Evolutionary conservation across 139 green algal genomes (phyloP).

Genomic region (Chlorella ohadii): DNA sequence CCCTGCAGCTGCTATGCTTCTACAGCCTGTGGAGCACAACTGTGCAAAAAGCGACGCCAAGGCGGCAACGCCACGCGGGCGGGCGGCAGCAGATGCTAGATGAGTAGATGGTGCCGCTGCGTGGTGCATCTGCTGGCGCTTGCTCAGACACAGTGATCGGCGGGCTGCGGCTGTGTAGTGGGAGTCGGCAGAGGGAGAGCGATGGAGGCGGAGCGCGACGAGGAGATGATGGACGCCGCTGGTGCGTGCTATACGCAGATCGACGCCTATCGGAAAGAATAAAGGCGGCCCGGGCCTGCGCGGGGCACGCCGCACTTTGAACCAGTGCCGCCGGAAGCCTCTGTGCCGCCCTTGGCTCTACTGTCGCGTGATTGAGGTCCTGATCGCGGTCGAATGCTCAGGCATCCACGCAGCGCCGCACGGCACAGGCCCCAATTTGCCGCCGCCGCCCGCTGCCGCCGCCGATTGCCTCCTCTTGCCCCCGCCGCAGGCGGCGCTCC

Average conservation of each 20-base stretch:
- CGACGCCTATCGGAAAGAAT: background rate
- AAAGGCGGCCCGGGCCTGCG: background rate
- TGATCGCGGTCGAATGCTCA: too few species aligned
- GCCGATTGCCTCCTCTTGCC: background rate
- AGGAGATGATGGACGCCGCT: conserved; percentile 20
- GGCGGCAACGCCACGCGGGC: too few species aligned
- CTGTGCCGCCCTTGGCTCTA: background rate
- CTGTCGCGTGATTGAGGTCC: background rate
- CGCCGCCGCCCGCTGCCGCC: background rate
- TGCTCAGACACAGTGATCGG: too few species aligned
- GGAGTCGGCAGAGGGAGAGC: background rate
- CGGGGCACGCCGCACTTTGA: background rate
- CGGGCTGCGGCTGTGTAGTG: too few species aligned
- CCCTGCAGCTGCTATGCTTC: too few species aligned
- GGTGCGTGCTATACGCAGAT: background rate
- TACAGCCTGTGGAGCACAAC: too few species aligned
- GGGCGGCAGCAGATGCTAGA: too few species aligned
- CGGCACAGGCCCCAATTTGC: too few species aligned
- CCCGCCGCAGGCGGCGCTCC: background rate
- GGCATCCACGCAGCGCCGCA: too few species aligned
- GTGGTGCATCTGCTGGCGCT: too few species aligned
- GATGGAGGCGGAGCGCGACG: background rate
- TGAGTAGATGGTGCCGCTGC: too few species aligned
- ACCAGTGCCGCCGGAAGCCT: background rate
- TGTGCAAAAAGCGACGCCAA: too few species aligned